These are phyloP conservation scores for Oryza longistaminata DNA, from an alignment of 176 grass and related monocot genomes.

Conservation along the genomic window DNA sequence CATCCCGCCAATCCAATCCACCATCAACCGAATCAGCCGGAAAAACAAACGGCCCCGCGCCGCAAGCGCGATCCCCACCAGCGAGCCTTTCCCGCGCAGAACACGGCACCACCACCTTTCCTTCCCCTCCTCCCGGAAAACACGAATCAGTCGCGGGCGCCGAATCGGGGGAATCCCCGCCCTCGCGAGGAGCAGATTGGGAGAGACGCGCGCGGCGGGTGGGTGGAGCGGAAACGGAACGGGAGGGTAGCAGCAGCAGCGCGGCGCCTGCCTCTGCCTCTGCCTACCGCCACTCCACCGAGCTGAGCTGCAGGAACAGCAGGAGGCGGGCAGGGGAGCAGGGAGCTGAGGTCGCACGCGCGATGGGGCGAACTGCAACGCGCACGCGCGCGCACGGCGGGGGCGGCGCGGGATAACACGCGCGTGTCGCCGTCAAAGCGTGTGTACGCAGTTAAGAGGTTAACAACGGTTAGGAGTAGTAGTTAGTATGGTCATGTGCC, in stretches of 20 bases:
- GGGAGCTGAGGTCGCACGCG: background rate
- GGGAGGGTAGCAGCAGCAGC: constrained; percentile 14
- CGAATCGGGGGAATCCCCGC: constrained; percentile 26
- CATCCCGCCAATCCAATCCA: constrained; percentile 23
- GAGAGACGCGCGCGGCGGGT: constrained; percentile 1
- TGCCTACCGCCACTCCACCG: constrained; percentile 26
- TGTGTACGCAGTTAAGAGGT: constrained; percentile 18
- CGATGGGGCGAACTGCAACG: constrained; percentile 4
- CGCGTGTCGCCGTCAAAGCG: constrained; percentile 20
- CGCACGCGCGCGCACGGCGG: constrained; percentile 10
- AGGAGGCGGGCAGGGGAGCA: constrained; percentile 1
- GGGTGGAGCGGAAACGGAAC: constrained; percentile 26
- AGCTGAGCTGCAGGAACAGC: background rate
- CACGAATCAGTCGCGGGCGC: constrained; percentile 9
- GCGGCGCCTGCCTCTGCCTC: background rate
- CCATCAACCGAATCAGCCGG: too few relatives aligned
- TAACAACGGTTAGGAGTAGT: background rate
- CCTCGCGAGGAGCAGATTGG: constrained; percentile 5
- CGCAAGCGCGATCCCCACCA: too few relatives aligned
- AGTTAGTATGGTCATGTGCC: background rate
- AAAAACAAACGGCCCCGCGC: too few relatives aligned
- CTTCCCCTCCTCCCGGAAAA: too few relatives aligned
- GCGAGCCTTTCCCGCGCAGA: too few relatives aligned
- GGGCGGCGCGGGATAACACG: constrained; percentile 7
- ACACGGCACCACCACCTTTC: too few relatives aligned